Percentiles rank a stretch among this genome's conserved stretches.
Evolutionary conservation across 2,329 filamentous ascomycete species (phyloP).

Genomic region (Diaporthe eres): DNA sequence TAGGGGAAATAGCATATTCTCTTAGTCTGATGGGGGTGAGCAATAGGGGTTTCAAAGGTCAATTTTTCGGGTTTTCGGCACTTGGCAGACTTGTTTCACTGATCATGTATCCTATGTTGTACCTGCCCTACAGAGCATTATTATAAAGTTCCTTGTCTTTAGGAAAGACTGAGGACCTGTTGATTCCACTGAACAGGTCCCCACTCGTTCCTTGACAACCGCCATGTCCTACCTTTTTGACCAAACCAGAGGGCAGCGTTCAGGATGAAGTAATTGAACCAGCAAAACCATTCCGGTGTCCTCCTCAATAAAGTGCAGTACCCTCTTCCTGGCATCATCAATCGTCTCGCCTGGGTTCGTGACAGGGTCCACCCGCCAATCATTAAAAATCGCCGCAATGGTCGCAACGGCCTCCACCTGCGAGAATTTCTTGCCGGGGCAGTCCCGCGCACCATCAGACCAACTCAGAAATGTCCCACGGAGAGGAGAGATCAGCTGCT

Average conservation of each 20-base stretch:
- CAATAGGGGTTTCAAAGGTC: too few species aligned
- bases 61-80: too few species aligned
- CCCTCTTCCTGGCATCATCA: conserved; percentile 41
- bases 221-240: background rate
- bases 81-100: background rate
- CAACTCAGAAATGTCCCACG: conserved; percentile 47
- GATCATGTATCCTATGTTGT: background rate
- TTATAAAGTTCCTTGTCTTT: too few species aligned
- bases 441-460: conserved; percentile 50
- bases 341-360: conserved; percentile 42
- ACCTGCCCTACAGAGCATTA: too few species aligned
- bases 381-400: conserved; percentile 47
- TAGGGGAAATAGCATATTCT: too few species aligned
- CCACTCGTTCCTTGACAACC: background rate
- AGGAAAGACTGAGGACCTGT: too few species aligned
- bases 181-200: too few species aligned
- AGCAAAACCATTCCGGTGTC: conserved; percentile 46
- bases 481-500: conserved; percentile 42
- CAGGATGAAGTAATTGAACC: conserved; percentile 48
- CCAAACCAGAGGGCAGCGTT: conserved; percentile 46
- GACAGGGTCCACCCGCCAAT: conserved; percentile 47
- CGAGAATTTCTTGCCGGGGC: conserved; percentile 51
- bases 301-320: conserved; percentile 44
- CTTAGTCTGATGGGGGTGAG: too few species aligned
- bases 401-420: conserved; percentile 52